Percentiles rank a stretch among this genome's conserved stretches.
Evolutionary conservation across 495 filamentous ascomycete genomes (phyloP).

Genomic region (Daldinia decipiens): DNA sequence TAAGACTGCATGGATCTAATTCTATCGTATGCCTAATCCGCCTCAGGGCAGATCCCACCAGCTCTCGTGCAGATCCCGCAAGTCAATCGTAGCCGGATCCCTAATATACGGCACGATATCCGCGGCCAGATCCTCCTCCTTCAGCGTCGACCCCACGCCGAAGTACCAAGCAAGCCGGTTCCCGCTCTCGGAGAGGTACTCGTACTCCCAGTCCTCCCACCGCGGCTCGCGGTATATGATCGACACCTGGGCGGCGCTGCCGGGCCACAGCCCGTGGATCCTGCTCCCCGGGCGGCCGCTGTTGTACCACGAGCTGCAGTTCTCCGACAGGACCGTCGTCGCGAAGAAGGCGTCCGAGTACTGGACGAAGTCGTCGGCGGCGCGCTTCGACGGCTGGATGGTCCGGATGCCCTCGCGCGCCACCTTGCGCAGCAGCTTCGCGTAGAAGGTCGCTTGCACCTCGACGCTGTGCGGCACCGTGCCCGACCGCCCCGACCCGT

Average conservation of each 20-base stretch:
- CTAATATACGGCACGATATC: slow-evolving; percentile 57
- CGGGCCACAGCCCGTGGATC: slow-evolving; percentile 74
- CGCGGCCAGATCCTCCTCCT: slow-evolving; percentile 49
- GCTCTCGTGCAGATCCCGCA: slow-evolving; percentile 56
- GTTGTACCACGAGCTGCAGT: slow-evolving; percentile 78
- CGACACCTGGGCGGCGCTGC: slow-evolving; percentile 67
- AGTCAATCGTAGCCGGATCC: slow-evolving; percentile 48
- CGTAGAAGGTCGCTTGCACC: slow-evolving; percentile 67
- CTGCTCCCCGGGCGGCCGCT: slow-evolving; percentile 64
- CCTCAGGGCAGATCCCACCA: slow-evolving; percentile 51
- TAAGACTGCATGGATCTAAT: neutral
- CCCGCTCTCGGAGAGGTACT: slow-evolving; percentile 56
- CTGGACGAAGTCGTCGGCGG: slow-evolving; percentile 70
- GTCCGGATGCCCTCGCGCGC: slow-evolving; percentile 70
- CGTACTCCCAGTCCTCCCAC: slow-evolving; percentile 80
- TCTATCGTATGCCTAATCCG: neutral
- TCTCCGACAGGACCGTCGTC: slow-evolving; percentile 68
- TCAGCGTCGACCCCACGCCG: slow-evolving; percentile 55
- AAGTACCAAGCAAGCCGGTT: slow-evolving; percentile 59
- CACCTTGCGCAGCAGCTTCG: slow-evolving; percentile 71
- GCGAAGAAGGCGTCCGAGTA: slow-evolving; percentile 71
- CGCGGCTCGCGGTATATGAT: slow-evolving; percentile 67
- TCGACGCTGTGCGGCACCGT: slow-evolving; percentile 64
- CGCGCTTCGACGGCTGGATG: slow-evolving; percentile 63
- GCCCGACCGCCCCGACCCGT: slow-evolving; percentile 62